Base-by-base conservation (phyloP, 2,329 filamentous ascomycete species). In the Bipolaris zeicola region DNA sequence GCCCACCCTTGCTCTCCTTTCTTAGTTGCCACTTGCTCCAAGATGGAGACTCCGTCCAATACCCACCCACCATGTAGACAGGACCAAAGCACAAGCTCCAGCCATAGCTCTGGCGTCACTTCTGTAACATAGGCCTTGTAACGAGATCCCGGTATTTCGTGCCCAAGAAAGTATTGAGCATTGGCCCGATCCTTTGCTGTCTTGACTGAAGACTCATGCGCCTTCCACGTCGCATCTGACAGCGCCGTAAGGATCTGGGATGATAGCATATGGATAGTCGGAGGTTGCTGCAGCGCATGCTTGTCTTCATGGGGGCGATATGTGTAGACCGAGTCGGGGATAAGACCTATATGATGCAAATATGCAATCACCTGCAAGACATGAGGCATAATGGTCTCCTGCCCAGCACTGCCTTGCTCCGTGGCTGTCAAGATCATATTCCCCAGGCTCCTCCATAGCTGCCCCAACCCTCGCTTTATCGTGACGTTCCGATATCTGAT, bases 61-160 rank as follows among this genome's bases (percentile, higher is more conserved):
- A 77, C 68, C 79, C 80, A 82, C 5, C 78, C 78, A 18, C 80
- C 80, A 49, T 81, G 77, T 6, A 82, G 60, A 61, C 80, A 82
- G 13, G 80, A 79, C 80, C 80, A 82, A 3, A 83, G 69, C 18
- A 83, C 75, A n/a, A 83, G 71, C 63, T 83, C 81, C 16, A 83
- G 66, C 81, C 81, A 83, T 13, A 83, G 67, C 55, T 82, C 81
- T 1, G 79, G 76, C 1, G 73, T 67, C 10, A 82, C 61, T 16
- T 75, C 78, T 5, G 73, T 72, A 6, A 79, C 73, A 14, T 71
- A 66, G 1, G 79, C 66, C 41, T 74, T 77, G 61, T 77, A 80
- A 26, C 76, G 74, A 28, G 77, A 77, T 1, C 77, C 76, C 5
- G 78, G 79, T 28, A 80, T 76, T 55, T 80, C 78, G 13, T 77